These are phyloP conservation scores for Cenchrus purpureus DNA, from an alignment of 176 grass and related monocot genomes.

Conservation along the genomic window DNA sequence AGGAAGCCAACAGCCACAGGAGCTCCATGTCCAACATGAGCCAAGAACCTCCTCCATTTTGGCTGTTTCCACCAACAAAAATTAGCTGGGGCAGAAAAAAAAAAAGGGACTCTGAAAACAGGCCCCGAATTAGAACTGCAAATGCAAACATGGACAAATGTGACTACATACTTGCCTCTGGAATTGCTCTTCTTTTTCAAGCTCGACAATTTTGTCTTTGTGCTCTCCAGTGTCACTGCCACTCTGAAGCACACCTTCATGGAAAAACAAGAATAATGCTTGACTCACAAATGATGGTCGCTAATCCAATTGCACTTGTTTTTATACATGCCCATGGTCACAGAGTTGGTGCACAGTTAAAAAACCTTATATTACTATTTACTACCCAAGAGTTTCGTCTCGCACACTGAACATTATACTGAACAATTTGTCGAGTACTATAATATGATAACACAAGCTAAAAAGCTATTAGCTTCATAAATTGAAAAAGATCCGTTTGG, in stretches of 20 bases:
- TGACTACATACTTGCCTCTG: conserved; percentile 30
- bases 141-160: not conserved
- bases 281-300: no score
- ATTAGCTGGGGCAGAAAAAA: not conserved
- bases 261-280: not conserved
- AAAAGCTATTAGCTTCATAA: no score
- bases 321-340: no score
- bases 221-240: conserved; percentile 3
- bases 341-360: no score
- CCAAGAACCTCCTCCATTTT: conserved; percentile 60
- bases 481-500: no score
- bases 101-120: not conserved
- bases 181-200: conserved; percentile 3
- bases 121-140: not conserved
- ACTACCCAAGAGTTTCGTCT: no score
- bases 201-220: not conserved
- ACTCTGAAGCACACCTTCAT: conserved; percentile 31
- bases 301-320: no score
- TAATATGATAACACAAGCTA: no score
- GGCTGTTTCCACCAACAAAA: conserved; percentile 8
- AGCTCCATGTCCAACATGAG: conserved; percentile 73
- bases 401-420: no score
- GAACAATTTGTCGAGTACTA: no score
- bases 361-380: no score
- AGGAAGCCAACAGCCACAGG: conserved; percentile 70